Percentiles rank a stretch among this genome's conserved stretches.
Evolutionary conservation across 1,139 yeast genomes (phyloP).

Genomic region (Trichomonascaceae sp.): DNA sequence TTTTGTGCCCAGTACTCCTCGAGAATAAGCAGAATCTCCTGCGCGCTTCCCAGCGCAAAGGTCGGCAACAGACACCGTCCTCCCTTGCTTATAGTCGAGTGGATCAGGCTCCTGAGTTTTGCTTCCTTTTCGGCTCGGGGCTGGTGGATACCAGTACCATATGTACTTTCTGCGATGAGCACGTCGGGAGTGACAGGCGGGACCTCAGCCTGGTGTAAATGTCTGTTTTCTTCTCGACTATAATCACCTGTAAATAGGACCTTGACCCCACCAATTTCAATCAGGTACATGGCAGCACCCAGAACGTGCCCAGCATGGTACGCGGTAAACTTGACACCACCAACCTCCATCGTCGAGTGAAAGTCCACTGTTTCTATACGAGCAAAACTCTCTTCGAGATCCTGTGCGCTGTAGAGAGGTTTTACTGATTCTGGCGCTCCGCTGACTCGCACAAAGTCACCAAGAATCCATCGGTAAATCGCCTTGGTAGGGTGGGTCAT

Average conservation of each 20-base stretch:
- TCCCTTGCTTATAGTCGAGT: constrained; percentile 73
- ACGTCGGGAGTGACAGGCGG: constrained; percentile 86
- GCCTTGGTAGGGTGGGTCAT: constrained; percentile 99
- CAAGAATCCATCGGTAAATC: constrained; percentile 84
- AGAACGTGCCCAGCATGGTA: constrained; percentile 98
- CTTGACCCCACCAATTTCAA: constrained; percentile 88
- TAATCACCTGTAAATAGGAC: constrained; percentile 91
- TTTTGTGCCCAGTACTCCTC: constrained; percentile 92
- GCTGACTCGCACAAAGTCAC: constrained; percentile 90
- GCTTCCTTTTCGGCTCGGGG: constrained; percentile 78
- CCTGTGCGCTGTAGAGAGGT: constrained; percentile 75
- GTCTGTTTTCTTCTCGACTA: constrained; percentile 91
- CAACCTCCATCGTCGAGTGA: constrained; percentile 89
- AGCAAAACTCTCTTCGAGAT: constrained; percentile 75
- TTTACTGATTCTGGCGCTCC: constrained; percentile 32
- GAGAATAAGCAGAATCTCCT: constrained; percentile 72
- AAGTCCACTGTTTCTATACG: constrained; percentile 87
- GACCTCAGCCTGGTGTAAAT: constrained; percentile 86
- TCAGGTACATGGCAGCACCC: constrained; percentile 96
- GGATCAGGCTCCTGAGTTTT: constrained; percentile 67
- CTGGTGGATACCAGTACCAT: constrained; percentile 95
- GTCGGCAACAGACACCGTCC: constrained; percentile 91
- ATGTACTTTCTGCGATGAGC: constrained; percentile 86
- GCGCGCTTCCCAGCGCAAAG: constrained; percentile 94
- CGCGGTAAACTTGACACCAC: constrained; percentile 91